Evolutionary conservation across 345 rosid species (phyloP), one percentile per base, ranked within the genome.

Genomic region (Eucalyptus dawsonii): DNA sequence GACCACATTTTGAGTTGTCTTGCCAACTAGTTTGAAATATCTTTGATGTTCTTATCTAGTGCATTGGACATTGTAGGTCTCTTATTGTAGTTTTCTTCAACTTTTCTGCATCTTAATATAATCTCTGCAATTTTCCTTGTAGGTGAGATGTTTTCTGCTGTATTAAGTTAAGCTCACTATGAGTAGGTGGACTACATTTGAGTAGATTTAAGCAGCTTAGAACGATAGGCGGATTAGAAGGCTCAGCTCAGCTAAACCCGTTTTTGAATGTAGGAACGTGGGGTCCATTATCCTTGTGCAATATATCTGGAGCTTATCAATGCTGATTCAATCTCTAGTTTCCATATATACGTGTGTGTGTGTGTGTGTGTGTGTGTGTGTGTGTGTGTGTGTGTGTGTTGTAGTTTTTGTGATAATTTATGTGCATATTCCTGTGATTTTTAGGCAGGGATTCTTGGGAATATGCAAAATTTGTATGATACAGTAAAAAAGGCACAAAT

Each of bases 401-500:
- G 47, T 76, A 40, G 9, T 87, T 50, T 65, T 81, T 54, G 87
- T 87, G 37, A 76, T 93, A 91, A 65, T 92, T 72, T 80, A 87
- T 80, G 56, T n/a, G 88, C 49, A 51, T 87, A 40, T 67, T 31
- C 16, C 86, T 16, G 44, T 29, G 16, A 86, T 42, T 45, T 92
- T 92, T 94, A 95, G 99, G 96, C 98, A 92, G 98, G 99, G 88
- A 95, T 96, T 88, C 94, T 96, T 51, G 99, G 98, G 42, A 96
- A 96, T 92, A 97, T 96, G 99, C 97, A 94, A 91, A 97, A 96
- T 91, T 93, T 97, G 88, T 97, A 94, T 87, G 99, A 96, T 87
- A 96, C 98, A 6, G 99, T 96, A 89, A 97, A 97, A 91, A 97
- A 97, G 92, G 99, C 99, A n/a, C 98, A 97, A 93, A 96, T 94